phyloP scores from a whole-genome alignment of 441 rosid species.

The Populus hybrid region DNA sequence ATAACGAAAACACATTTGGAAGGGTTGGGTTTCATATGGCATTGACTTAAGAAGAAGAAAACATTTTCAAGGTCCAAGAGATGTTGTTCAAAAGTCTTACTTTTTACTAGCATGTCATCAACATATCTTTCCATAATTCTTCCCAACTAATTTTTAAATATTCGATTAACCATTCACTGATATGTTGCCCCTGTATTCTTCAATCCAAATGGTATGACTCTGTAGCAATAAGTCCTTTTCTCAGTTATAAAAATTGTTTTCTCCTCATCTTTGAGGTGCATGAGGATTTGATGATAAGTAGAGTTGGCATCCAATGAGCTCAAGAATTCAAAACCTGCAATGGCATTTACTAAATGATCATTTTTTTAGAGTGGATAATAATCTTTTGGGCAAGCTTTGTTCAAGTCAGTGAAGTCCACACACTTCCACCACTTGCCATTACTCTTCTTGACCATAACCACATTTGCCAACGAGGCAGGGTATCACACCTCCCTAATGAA shows the following conservation, averaged over 20 bases:
- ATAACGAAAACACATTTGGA: no score
- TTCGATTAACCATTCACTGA: no score
- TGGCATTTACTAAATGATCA: constrained; percentile 3
- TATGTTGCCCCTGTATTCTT: no score
- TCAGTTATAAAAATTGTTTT: neutral
- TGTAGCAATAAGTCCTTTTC: neutral
- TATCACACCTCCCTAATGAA: neutral
- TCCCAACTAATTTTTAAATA: no score
- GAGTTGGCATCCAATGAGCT: constrained; percentile 8
- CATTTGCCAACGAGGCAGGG: neutral
- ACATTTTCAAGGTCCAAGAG: no score
- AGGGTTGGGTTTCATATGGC: no score
- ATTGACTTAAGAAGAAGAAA: no score
- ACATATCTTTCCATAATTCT: no score
- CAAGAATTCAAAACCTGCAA: neutral
- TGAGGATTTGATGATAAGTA: neutral
- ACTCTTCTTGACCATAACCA: neutral
- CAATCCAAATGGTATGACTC: no score
- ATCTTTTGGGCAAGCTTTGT: constrained; percentile 4
- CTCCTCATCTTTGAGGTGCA: neutral
- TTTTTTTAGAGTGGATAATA: neutral
- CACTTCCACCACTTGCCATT: constrained; percentile 3
- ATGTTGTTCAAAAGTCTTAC: no score
- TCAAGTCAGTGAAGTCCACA: constrained; percentile 7
- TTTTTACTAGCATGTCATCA: no score